Evolutionary conservation across 2,329 filamentous ascomycete genomes (phyloP).

Genomic region (Colletotrichum sp.): DNA sequence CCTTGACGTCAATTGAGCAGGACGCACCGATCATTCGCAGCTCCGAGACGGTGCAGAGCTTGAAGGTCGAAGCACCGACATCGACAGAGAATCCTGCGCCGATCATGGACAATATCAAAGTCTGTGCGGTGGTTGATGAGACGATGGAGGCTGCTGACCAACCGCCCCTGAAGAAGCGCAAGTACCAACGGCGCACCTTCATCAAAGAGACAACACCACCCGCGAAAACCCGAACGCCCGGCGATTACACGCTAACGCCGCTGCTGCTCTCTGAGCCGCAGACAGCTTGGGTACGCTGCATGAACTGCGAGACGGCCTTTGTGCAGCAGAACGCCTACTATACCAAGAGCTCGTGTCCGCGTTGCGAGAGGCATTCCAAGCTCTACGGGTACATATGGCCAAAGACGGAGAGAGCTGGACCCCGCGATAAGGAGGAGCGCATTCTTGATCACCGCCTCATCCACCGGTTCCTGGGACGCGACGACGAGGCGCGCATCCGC

Average conservation of each 20-base stretch:
- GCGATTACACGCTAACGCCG: slow-evolving; percentile 84
- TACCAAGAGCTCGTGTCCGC: slow-evolving; percentile 83
- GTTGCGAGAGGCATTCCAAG: slow-evolving; percentile 95
- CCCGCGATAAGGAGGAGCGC: slow-evolving; percentile 72
- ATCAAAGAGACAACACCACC: slow-evolving; percentile 36
- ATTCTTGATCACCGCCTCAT: slow-evolving; percentile 86
- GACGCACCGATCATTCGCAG: background rate
- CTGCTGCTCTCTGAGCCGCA: slow-evolving; percentile 75
- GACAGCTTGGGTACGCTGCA: slow-evolving; percentile 89
- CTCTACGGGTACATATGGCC: slow-evolving; percentile 96
- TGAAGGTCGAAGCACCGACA: background rate
- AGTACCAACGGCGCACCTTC: slow-evolving; percentile 37
- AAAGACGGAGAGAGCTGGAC: slow-evolving; percentile 84
- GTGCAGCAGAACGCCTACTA: slow-evolving; percentile 89
- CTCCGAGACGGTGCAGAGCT: background rate
- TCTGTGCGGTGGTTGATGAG: slow-evolving; percentile 18
- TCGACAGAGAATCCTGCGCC: slow-evolving; percentile 10
- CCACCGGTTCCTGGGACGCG: slow-evolving; percentile 79
- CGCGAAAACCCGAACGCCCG: slow-evolving; percentile 58
- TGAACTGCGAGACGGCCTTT: slow-evolving; percentile 80
- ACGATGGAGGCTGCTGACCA: slow-evolving; percentile 5
- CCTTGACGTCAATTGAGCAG: slow-evolving; percentile 8
- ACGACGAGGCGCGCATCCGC: slow-evolving; percentile 66
- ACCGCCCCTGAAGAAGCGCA: slow-evolving; percentile 33
- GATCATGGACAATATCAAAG: background rate